Base-by-base conservation (phyloP, 768 basidiomycete species). In the Boletellus emodensis region DNA sequence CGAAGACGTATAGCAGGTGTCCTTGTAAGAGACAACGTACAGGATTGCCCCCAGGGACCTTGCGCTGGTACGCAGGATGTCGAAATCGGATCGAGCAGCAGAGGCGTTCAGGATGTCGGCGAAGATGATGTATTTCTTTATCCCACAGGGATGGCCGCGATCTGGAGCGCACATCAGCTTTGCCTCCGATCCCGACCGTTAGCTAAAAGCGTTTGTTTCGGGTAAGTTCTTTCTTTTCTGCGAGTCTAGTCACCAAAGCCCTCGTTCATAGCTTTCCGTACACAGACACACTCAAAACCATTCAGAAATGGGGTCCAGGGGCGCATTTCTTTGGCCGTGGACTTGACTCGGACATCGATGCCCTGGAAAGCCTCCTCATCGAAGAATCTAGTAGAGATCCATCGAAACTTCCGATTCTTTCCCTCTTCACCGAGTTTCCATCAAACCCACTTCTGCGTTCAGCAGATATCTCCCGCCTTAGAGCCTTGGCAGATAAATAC, bases 261-360 rank as follows among this genome's bases (percentile, higher is more conserved):
- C 5, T 18, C 42, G 20, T 4, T 9, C 20, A 6, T 56, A 96
- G 94, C 14, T 99, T 97, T 69, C 87, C 94, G 0, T 99, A 97
- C 66, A 90, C 84, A 9, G 95, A 98, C 63, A 97, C 95, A 5
- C 79, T 95, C 51, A 97, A 97, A 68, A 80, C 94, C 36, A 75
- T 98, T 2, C 76, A 94, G 59, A 97, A 99, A 69, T 98, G 94
- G 93, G 95, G 95, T 1, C 90, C 90, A 3, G 95, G 95, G 2
- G 91, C 85, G 56, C 78, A 92, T 64, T 94, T 97, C 74, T 77
- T 91, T 40, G 94, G 93, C 6, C 74, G 80, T 53, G 94, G 94
- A 0, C 68, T 85, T 8, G 84, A 90, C 49, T 66, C 76, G 14
- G 90, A 93, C 50, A 78, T 96, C 17, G 83, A 86, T 58, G 75